Conservation (phyloP, 176 grass and related monocot genomes). For the Musa itinerans region DNA sequence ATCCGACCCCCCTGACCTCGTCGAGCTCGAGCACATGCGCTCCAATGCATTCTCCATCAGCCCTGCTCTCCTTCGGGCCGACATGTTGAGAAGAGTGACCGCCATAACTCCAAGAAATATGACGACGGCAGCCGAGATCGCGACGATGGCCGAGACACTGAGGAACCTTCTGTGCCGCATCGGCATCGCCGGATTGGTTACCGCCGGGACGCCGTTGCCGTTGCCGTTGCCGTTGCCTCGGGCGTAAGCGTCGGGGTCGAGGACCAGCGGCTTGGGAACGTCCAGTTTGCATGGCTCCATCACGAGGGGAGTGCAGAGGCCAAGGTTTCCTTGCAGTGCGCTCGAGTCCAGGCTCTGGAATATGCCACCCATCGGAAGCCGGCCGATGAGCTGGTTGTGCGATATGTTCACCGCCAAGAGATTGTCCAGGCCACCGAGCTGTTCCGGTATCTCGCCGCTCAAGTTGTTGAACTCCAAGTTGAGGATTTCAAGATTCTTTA, state of each 20-base stretch:
- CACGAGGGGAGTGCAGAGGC: slow-evolving; percentile 78
- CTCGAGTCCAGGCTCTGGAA: slow-evolving; percentile 82
- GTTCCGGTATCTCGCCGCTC: slow-evolving; percentile 80
- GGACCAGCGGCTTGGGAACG: slow-evolving; percentile 87
- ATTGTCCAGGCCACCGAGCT: slow-evolving; percentile 55
- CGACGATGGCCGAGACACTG: slow-evolving; percentile 74
- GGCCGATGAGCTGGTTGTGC: slow-evolving; percentile 73
- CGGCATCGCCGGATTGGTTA: slow-evolving; percentile 3
- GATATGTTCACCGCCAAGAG: slow-evolving; percentile 89
- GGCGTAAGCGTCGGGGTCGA: slow-evolving; percentile 66
- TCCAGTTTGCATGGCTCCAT: slow-evolving; percentile 72
- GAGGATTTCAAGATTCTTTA: slow-evolving; percentile 85
- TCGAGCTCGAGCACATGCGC: slow-evolving; percentile 50
- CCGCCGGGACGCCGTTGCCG: slow-evolving; percentile 17
- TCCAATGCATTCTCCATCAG: slow-evolving; percentile 42
- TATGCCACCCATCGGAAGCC: slow-evolving; percentile 58
- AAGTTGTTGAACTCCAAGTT: slow-evolving; percentile 77
- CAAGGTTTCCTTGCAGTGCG: slow-evolving; percentile 80
- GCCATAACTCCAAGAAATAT: slow-evolving; percentile 53
- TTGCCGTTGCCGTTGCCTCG: slow-evolving; percentile 25
- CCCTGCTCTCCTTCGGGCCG: slow-evolving; percentile 36
- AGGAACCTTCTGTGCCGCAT: slow-evolving; percentile 49
- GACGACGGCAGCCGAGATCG: slow-evolving; percentile 72
- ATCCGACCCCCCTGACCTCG: slow-evolving; percentile 26
- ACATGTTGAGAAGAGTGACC: slow-evolving; percentile 67